Evolutionary conservation across 768 basidiomycete species (phyloP).

Genomic region (Nidula microcarpa): DNA sequence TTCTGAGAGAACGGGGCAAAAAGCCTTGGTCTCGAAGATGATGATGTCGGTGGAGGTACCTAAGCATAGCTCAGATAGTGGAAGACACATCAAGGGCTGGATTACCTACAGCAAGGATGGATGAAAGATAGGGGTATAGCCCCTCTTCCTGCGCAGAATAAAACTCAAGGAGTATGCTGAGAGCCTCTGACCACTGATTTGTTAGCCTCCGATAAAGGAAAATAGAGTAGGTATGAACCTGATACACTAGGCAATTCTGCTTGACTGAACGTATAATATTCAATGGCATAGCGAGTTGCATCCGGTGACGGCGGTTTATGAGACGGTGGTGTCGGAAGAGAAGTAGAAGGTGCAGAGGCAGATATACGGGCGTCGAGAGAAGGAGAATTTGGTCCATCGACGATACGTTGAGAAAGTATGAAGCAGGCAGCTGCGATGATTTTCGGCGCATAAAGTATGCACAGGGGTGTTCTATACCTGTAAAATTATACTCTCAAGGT

Average conservation of each 20-base stretch:
- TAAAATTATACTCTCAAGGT: slow-evolving; percentile 6
- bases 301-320: slow-evolving; percentile 73
- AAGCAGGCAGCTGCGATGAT: slow-evolving; percentile 78
- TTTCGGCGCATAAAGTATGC: slow-evolving; percentile 63
- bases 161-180: slow-evolving; percentile 69
- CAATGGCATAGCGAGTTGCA: slow-evolving; percentile 62
- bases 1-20: slow-evolving; percentile 36
- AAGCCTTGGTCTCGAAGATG: slow-evolving; percentile 24
- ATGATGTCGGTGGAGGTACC: not conserved
- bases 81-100: too few species aligned
- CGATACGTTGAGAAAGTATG: slow-evolving; percentile 68
- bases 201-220: slow-evolving; percentile 3
- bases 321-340: slow-evolving; percentile 78
- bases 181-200: slow-evolving; percentile 42
- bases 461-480: slow-evolving; percentile 80
- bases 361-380: slow-evolving; percentile 76
- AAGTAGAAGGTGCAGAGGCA: slow-evolving; percentile 65
- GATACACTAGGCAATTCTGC: slow-evolving; percentile 54
- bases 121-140: slow-evolving; percentile 41
- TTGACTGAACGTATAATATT: slow-evolving; percentile 63
- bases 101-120: too few species aligned
- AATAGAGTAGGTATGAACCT: slow-evolving; percentile 36
- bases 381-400: slow-evolving; percentile 70
- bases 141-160: slow-evolving; percentile 60
- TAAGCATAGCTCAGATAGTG: too few species aligned